Conservation (phyloP, 495 filamentous ascomycete genomes). For the Tuber microsphaerosporum region DNA sequence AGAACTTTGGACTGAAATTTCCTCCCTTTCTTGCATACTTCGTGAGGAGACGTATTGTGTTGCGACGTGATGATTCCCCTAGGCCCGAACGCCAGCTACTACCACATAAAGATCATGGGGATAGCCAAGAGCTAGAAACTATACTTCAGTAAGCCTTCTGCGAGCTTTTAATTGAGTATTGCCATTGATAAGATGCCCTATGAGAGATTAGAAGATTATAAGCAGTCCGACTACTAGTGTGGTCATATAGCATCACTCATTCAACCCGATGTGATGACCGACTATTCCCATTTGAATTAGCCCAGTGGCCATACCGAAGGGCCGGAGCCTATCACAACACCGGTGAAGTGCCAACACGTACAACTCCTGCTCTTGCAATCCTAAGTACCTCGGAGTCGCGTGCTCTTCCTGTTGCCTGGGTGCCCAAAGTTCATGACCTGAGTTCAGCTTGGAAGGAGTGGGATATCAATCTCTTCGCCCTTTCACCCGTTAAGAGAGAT, state of each 20-base stretch:
- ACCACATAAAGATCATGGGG: not conserved
- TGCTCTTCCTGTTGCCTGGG: not conserved
- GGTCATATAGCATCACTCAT: not conserved
- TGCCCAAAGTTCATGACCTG: not conserved
- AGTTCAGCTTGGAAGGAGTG: not conserved
- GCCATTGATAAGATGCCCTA: not conserved
- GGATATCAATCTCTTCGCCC: not conserved
- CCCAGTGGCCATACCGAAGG: not conserved
- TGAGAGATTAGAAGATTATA: not conserved
- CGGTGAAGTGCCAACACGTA: not conserved
- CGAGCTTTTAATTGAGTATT: not conserved
- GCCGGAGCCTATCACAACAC: no score
- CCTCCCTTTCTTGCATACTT: not conserved
- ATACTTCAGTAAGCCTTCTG: not conserved
- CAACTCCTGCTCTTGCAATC: no score
- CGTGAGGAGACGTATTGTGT: not conserved
- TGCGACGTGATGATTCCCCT: not conserved
- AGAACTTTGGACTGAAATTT: not conserved
- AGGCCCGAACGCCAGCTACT: not conserved
- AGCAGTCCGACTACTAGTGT: not conserved
- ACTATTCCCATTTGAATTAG: not conserved
- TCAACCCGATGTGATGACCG: not conserved
- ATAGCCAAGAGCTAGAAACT: not conserved
- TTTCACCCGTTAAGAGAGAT: not conserved
- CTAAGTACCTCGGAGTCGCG: not conserved